Conservation (phyloP, 176 grass and related monocot genomes). For the Guadua angustifolia region DNA sequence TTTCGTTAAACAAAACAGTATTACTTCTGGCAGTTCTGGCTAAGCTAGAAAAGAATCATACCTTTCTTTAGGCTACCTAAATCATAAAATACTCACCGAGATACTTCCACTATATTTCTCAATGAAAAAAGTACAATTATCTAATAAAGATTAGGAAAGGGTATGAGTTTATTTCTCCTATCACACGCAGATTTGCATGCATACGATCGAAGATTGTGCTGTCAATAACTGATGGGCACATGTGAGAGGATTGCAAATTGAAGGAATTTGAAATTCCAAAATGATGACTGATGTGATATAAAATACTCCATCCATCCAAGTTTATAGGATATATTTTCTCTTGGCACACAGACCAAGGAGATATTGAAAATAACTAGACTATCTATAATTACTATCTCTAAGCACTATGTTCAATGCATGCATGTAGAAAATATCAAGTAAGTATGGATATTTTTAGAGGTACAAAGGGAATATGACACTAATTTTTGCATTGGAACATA, state of each 20-base stretch:
- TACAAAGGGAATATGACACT: too few species aligned
- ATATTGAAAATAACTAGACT: too few species aligned
- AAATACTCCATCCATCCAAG: not conserved
- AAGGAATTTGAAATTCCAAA: not conserved
- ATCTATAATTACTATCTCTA: too few species aligned
- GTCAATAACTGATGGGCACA: not conserved
- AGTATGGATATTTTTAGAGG: too few species aligned
- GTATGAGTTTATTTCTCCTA: not conserved
- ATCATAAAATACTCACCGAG: not conserved
- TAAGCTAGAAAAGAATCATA: constrained; percentile 18
- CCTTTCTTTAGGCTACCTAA: not conserved
- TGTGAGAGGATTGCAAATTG: not conserved
- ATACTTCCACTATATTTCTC: constrained; percentile 11
- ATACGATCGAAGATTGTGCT: not conserved
- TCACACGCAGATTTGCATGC: not conserved
- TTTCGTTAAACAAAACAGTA: not conserved
- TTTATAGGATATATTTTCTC: too few species aligned
- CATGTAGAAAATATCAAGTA: too few species aligned
- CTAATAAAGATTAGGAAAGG: not conserved
- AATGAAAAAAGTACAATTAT: not conserved
- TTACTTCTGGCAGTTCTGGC: not conserved
- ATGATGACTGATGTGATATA: not conserved
- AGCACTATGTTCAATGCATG: too few species aligned
- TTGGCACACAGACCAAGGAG: too few species aligned
- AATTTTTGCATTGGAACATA: too few species aligned